Percentiles rank a stretch among this genome's conserved stretches.
These are phyloP conservation scores for Oropetium thomaeum DNA, from an alignment of 176 grass and related monocot species.

Conservation along the genomic window DNA sequence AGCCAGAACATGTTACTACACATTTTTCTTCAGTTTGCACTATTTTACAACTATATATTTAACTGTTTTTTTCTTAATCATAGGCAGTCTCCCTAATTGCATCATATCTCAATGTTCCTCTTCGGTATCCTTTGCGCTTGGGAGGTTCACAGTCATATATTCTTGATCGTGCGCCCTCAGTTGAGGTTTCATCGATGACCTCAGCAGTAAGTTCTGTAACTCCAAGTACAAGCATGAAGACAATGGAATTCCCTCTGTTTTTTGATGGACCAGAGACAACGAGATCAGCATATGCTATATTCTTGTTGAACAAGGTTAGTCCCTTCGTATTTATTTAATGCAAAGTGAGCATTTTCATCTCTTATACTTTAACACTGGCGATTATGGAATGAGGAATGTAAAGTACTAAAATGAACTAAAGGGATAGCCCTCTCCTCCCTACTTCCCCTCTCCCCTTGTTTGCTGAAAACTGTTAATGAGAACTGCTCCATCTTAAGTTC, in stretches of 20 bases:
- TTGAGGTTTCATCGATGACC: conserved; percentile 50
- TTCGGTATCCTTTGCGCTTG: conserved; percentile 84
- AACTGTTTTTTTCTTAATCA: conserved; percentile 43
- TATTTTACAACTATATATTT: no score
- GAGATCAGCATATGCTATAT: conserved; percentile 91
- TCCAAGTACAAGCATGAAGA: conserved; percentile 35
- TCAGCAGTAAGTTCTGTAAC: conserved; percentile 37
- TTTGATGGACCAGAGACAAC: conserved; percentile 83
- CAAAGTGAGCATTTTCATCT: not conserved
- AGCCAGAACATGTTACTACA: not conserved
- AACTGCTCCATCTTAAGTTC: no score
- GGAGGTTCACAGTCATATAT: conserved; percentile 77
- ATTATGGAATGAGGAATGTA: not conserved
- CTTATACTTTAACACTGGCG: not conserved
- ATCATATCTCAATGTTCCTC: conserved; percentile 73
- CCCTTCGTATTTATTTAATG: not conserved
- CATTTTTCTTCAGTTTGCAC: no score
- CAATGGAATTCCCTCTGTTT: conserved; percentile 87
- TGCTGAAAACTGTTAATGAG: no score
- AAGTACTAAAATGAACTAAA: not conserved
- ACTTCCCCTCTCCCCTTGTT: no score
- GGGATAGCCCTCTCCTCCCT: not conserved
- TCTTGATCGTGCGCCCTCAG: conserved; percentile 70
- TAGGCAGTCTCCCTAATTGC: conserved; percentile 73
- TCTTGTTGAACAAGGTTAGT: conserved; percentile 94